Evolutionary conservation across 768 basidiomycete species (phyloP).

Genomic region (Tulasnella calospora): DNA sequence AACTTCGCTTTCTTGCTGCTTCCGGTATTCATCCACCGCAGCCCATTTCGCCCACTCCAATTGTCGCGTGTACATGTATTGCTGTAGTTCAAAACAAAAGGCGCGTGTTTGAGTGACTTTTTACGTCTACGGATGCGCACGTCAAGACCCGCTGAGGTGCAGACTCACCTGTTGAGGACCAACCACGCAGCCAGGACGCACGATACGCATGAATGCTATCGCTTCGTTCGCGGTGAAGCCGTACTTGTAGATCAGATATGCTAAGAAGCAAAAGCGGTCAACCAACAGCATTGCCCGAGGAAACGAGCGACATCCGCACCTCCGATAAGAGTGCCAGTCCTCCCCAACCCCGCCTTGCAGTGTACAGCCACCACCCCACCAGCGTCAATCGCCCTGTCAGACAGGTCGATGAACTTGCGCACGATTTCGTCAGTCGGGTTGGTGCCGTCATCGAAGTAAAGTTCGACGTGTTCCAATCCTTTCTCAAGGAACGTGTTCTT

Average conservation of each 20-base stretch:
- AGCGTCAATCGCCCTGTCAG: constrained; percentile 71
- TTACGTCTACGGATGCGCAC: neutral
- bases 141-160: neutral
- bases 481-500: constrained; percentile 70
- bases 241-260: constrained; percentile 98
- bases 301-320: constrained; percentile 32
- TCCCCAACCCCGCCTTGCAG: constrained; percentile 93
- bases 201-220: constrained; percentile 97
- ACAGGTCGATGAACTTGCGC: constrained; percentile 80
- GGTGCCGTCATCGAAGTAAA: constrained; percentile 97
- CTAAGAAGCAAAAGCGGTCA: constrained; percentile 36
- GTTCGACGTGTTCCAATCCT: constrained; percentile 82
- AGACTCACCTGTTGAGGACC: constrained; percentile 65
- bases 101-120: constrained; percentile 4
- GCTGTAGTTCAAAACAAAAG: constrained; percentile 37
- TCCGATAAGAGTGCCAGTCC: constrained; percentile 94
- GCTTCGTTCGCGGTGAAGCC: constrained; percentile 94
- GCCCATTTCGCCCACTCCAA: constrained; percentile 92
- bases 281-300: neutral
- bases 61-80: constrained; percentile 93
- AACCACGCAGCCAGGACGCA: constrained; percentile 89
- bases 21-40: constrained; percentile 73
- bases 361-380: constrained; percentile 79
- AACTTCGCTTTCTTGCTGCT: constrained; percentile 28
- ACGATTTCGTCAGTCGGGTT: constrained; percentile 96